Conservation (phyloP, 306 rosid genomes). For the Vigna hirtella region DNA sequence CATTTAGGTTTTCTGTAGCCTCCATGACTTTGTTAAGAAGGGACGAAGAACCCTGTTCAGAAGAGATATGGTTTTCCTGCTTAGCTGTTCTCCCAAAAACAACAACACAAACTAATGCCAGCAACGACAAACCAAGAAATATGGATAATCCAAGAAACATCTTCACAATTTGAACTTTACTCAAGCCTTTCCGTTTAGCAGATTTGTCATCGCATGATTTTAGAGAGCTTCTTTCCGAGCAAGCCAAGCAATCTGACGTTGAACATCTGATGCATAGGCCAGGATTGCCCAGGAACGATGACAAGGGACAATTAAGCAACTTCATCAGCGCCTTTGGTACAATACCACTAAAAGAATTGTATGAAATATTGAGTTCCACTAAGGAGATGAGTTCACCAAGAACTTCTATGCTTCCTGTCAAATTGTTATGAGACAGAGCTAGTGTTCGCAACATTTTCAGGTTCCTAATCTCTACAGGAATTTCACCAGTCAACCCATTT, state of each 20-base stretch:
- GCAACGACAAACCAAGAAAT: slow-evolving; percentile 46
- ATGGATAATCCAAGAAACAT: slow-evolving; percentile 66
- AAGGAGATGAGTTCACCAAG: slow-evolving; percentile 59
- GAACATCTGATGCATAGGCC: slow-evolving; percentile 63
- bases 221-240: slow-evolving; percentile 47
- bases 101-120: slow-evolving; percentile 52
- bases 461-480: slow-evolving; percentile 65
- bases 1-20: slow-evolving; percentile 71
- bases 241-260: slow-evolving; percentile 46
- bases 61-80: slow-evolving; percentile 45
- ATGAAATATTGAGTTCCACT: slow-evolving; percentile 62
- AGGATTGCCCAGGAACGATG: slow-evolving; percentile 69
- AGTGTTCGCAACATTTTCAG: slow-evolving; percentile 49
- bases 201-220: slow-evolving; percentile 57
- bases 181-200: slow-evolving; percentile 47
- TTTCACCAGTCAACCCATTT: slow-evolving; percentile 66
- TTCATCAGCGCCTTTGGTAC: slow-evolving; percentile 65
- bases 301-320: slow-evolving; percentile 50
- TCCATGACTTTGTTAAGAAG: slow-evolving; percentile 64
- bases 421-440: slow-evolving; percentile 76
- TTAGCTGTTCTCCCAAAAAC: slow-evolving; percentile 42
- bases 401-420: slow-evolving; percentile 65
- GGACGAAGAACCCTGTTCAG: slow-evolving; percentile 50
- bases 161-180: slow-evolving; percentile 54
- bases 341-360: slow-evolving; percentile 69